phyloP scores from a whole-genome alignment of 2,329 filamentous ascomycete species.

The Chaetothyriales sp. region DNA sequence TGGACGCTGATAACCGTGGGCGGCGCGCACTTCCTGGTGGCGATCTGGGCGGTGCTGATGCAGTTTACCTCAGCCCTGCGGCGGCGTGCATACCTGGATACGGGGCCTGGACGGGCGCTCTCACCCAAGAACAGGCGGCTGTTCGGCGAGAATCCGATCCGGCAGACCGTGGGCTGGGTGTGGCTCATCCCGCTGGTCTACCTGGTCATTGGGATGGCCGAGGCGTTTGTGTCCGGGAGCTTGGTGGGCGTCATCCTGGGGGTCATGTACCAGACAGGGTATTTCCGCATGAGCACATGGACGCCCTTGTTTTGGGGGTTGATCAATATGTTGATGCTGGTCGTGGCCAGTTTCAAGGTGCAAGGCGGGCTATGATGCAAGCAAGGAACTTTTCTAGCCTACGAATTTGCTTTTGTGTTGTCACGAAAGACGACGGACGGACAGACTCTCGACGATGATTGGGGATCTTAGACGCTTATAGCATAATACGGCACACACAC shows the following conservation, averaged over 20 bases:
- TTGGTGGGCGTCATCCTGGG: conserved; percentile 65
- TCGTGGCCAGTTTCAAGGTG: conserved; percentile 83
- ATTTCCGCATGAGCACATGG: conserved; percentile 88
- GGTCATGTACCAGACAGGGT: conserved; percentile 65
- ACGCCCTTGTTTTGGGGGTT: conserved; percentile 78
- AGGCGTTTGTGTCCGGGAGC: conserved; percentile 66
- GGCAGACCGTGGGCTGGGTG: conserved; percentile 26
- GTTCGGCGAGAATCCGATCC: conserved; percentile 13
- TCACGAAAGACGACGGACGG: too few relatives aligned
- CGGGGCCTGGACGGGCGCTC: conserved; percentile 7
- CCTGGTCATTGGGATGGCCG: conserved; percentile 52
- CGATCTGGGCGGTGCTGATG: conserved; percentile 55
- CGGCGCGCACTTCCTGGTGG: conserved; percentile 57
- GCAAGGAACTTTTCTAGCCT: background rate
- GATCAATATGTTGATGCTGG: conserved; percentile 66
- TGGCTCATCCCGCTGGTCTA: conserved; percentile 63
- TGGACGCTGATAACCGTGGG: conserved; percentile 75
- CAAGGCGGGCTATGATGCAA: conserved; percentile 61
- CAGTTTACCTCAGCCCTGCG: conserved; percentile 29
- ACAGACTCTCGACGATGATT: background rate
- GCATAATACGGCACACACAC: too few relatives aligned
- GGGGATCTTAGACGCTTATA: background rate
- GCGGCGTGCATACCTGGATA: conserved; percentile 8
- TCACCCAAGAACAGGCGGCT: conserved; percentile 14
- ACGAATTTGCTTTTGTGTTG: too few relatives aligned